Evolutionary conservation across 148 eudicot species (phyloP).

Genomic region (Chenopodium quinoa): DNA sequence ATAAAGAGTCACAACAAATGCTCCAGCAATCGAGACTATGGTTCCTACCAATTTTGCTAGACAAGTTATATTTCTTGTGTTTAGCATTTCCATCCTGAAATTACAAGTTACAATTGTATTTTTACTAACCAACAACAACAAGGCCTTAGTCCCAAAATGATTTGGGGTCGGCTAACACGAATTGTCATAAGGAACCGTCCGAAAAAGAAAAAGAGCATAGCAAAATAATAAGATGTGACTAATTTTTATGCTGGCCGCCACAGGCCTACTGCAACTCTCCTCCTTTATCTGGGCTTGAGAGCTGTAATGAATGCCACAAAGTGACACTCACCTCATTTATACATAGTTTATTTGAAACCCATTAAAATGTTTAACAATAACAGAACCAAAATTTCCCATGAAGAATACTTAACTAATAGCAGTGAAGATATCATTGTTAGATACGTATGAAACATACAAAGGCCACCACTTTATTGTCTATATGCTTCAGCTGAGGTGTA

Average conservation of each 20-base stretch:
- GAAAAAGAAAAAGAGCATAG: too few species aligned
- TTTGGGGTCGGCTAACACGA: too few species aligned
- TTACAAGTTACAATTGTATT: neutral
- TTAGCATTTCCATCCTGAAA: conserved; percentile 53
- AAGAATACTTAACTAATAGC: neutral
- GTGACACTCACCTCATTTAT: too few species aligned
- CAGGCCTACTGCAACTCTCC: too few species aligned
- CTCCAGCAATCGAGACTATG: conserved; percentile 43
- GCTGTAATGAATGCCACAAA: too few species aligned
- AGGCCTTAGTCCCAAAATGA: too few species aligned
- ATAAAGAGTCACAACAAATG: conserved; percentile 50
- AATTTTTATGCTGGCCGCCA: too few species aligned
- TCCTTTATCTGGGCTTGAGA: too few species aligned
- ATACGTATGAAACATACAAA: neutral
- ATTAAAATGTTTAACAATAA: neutral
- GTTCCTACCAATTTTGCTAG: conserved; percentile 43
- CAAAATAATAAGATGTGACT: too few species aligned
- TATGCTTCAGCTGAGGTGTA: neutral
- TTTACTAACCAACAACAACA: neutral
- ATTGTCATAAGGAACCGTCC: too few species aligned
- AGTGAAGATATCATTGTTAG: neutral
- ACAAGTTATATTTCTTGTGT: conserved; percentile 32
- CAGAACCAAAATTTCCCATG: neutral
- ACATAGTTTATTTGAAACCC: neutral
- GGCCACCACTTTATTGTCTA: neutral